Evolutionary conservation across 352 stramenopile genomes (phyloP), one percentile per base, ranked within the genome.

Genomic region (Pythium coloratum): DNA sequence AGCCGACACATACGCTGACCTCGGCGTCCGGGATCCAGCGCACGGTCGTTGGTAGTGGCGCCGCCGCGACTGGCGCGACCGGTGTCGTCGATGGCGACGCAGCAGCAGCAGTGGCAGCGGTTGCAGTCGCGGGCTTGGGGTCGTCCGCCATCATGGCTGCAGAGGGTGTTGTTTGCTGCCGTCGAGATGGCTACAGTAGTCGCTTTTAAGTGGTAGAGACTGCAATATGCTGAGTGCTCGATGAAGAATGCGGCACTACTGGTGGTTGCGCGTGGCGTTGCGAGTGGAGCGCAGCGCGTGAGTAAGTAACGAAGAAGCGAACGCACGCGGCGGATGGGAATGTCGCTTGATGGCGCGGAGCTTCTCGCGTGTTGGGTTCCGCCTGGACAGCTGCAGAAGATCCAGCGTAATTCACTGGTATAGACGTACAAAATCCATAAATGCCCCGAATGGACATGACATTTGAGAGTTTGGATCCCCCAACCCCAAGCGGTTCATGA

Each of bases 21-120:
- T 94, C 88, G 24, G 77, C 84, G 59, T 96, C 88, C 20, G 80
- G 76, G 60, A 93, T 88, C 88, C 88, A 96, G 61, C 87, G 87
- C 67, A 95, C 86, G 2, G 87, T 95, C 59, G 70, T 84, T 13
- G 80, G 79, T 36, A 86, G 46, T 28, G 58, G 49, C 26, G 47
- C 24, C 13, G 70, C 30, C 2, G 24, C 28, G 3, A 14, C 34
- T 13, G 33, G 58, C 40, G 40, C 3, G 14, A 42, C 7, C 14
- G 36, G 9, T 38, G 33, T 9, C 33, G 33, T 9, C 9, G 33
- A 6, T 38, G 33, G 33, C 30, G 62, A n/a, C 20, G 55, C 9
- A 13, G 42, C 20, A 6, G 38, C 38, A 53, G 24, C 55, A 8
- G 20, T 28, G 34, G 59, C 16, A 36, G 44, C 60, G 49, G 32